Conservation (phyloP, 768 basidiomycete species). For the Termitomyces sp. region DNA sequence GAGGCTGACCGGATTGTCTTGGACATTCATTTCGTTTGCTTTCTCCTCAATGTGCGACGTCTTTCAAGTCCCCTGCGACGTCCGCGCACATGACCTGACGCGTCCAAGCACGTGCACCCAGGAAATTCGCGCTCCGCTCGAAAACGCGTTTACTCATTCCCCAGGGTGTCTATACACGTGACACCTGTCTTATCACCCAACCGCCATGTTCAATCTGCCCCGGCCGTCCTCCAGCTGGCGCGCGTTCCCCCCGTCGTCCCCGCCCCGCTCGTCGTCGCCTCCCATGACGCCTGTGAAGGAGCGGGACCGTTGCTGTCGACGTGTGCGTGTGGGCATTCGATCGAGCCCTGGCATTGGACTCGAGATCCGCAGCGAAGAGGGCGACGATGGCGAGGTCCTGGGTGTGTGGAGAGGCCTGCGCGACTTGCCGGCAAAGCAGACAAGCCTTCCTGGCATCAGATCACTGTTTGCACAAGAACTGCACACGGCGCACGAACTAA, state of each 20-base stretch:
- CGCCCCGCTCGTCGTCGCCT: slow-evolving; percentile 32
- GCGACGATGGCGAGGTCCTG: background rate
- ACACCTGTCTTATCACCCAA: slow-evolving; percentile 38
- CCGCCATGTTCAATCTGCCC: slow-evolving; percentile 29
- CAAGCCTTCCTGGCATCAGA: slow-evolving; percentile 22
- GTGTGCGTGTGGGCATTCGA: slow-evolving; percentile 23
- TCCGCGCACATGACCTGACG: slow-evolving; percentile 28
- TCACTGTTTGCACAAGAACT: slow-evolving; percentile 20
- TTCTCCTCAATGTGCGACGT: too few species aligned
- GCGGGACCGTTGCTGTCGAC: background rate
- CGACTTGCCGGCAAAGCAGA: slow-evolving; percentile 18
- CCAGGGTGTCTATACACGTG: slow-evolving; percentile 28
- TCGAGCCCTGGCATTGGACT: slow-evolving; percentile 28
- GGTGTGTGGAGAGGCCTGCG: too few species aligned
- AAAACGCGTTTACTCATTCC: slow-evolving; percentile 36
- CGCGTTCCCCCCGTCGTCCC: slow-evolving; percentile 24
- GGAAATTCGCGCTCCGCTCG: slow-evolving; percentile 24
- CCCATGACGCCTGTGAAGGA: slow-evolving; percentile 29
- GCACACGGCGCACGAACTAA: slow-evolving; percentile 15
- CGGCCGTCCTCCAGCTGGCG: slow-evolving; percentile 20
- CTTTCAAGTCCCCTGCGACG: too few species aligned
- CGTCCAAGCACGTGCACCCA: slow-evolving; percentile 23
- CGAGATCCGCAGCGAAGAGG: slow-evolving; percentile 14
- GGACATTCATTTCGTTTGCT: too few species aligned
- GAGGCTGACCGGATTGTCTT: too few species aligned